phyloP scores from a whole-genome alignment of 2,329 filamentous ascomycete species.

The Pseudohalonectria lignicola region DNA sequence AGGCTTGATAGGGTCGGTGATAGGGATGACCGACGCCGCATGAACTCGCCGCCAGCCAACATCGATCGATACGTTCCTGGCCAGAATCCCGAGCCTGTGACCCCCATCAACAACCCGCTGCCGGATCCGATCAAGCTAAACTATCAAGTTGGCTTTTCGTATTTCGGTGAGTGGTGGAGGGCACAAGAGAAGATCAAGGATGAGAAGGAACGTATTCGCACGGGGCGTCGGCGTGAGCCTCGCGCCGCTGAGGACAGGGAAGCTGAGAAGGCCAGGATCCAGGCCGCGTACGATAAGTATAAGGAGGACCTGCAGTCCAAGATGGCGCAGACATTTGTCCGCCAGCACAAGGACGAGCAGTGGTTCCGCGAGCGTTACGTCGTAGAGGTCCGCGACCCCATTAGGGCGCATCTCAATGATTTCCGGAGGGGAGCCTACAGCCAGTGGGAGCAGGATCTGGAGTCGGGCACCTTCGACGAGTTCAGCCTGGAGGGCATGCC shows the following conservation, averaged over 20 bases:
- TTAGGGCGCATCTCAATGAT: constrained; percentile 66
- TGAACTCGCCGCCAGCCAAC: constrained; percentile 53
- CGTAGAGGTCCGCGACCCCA: constrained; percentile 64
- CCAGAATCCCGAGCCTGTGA: constrained; percentile 38
- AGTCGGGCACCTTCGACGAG: constrained; percentile 79
- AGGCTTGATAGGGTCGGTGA: no score
- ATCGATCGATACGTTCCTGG: constrained; percentile 82
- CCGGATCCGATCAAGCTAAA: constrained; percentile 61
- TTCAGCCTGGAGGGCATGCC: constrained; percentile 91
- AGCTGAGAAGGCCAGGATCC: constrained; percentile 69
- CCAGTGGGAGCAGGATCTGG: constrained; percentile 83
- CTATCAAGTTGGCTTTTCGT: constrained; percentile 77
- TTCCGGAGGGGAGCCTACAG: constrained; percentile 69
- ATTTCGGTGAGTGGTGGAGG: constrained; percentile 80
- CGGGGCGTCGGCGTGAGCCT: constrained; percentile 56
- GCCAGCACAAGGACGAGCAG: constrained; percentile 87
- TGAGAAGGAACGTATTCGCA: constrained; percentile 61
- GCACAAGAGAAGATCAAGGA: constrained; percentile 74
- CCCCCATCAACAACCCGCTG: constrained; percentile 50
- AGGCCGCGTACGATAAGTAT: constrained; percentile 55
- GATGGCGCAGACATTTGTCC: constrained; percentile 84
- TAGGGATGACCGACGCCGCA: constrained; percentile 52
- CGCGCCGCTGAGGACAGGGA: constrained; percentile 63
- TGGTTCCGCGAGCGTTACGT: constrained; percentile 98
- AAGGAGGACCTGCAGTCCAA: constrained; percentile 59